Evolutionary conservation across 148 eudicot genomes (phyloP).

Genomic region (Rhododendron williamsianum): DNA sequence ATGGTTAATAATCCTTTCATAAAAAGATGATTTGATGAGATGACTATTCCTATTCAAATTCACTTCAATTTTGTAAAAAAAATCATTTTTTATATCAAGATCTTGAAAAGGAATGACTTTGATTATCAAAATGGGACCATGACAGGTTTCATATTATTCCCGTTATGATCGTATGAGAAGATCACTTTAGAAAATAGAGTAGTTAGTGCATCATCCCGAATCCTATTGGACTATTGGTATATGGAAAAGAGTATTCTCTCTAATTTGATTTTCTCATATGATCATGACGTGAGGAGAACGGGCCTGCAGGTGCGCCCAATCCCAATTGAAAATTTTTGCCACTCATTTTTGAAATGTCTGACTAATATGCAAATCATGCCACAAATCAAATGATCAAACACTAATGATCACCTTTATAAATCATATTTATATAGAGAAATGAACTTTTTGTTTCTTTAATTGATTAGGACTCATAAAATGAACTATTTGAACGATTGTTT

Average conservation of each 20-base stretch:
- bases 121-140: not conserved
- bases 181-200: too few relatives aligned
- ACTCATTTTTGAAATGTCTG: not conserved
- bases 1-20: too few relatives aligned
- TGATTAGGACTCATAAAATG: not conserved
- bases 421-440: not conserved
- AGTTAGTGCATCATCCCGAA: too few relatives aligned
- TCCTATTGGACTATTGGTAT: too few relatives aligned
- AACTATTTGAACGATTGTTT: not conserved
- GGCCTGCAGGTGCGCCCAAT: not conserved
- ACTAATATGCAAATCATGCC: not conserved
- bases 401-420: not conserved
- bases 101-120: not conserved
- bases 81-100: not conserved
- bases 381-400: not conserved
- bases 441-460: not conserved
- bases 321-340: not conserved
- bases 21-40: too few relatives aligned
- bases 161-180: not conserved
- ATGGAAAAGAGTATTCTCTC: too few relatives aligned
- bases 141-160: not conserved
- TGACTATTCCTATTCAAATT: too few relatives aligned
- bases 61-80: too few relatives aligned
- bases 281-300: not conserved
- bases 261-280: not conserved